Evolutionary conservation across 257 asterid species (phyloP).

Genomic region (Ophiorrhiza pumila): DNA sequence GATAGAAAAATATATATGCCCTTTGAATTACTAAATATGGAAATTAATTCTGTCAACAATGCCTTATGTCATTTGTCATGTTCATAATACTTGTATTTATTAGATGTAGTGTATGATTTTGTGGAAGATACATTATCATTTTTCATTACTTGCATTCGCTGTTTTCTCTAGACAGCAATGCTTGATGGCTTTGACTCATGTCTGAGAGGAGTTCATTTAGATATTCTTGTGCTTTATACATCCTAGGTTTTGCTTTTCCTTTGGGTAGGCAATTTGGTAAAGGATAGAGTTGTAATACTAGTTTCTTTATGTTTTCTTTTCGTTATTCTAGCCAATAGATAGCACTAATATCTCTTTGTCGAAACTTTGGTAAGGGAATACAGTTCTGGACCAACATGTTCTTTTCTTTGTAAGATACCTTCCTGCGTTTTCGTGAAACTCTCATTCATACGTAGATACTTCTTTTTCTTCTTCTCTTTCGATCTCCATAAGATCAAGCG

Average conservation of each 20-base stretch:
- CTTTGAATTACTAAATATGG: neutral
- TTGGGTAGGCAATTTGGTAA: neutral
- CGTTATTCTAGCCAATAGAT: neutral
- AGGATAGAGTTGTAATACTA: neutral
- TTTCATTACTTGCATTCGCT: neutral
- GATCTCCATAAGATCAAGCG: neutral
- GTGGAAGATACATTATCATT: neutral
- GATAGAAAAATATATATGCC: neutral
- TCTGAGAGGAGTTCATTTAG: neutral
- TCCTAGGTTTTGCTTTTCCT: neutral
- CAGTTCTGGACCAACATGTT: neutral
- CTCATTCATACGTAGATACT: neutral
- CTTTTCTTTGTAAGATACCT: neutral
- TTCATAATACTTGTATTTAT: neutral
- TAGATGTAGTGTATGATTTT: neutral
- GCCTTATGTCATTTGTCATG: neutral
- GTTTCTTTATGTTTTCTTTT: neutral
- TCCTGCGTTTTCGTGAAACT: neutral
- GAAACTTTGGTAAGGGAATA: neutral
- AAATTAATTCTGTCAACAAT: neutral
- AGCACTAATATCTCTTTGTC: neutral
- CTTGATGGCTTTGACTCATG: neutral
- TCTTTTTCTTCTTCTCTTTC: neutral
- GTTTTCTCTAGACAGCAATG: neutral
- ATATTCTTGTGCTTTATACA: neutral